A percentile compares a stretch with the other conserved stretches of the same genome.
phyloP scores from a whole-genome alignment of 108 stramenopile species.

The Cyclotella atomus region DNA sequence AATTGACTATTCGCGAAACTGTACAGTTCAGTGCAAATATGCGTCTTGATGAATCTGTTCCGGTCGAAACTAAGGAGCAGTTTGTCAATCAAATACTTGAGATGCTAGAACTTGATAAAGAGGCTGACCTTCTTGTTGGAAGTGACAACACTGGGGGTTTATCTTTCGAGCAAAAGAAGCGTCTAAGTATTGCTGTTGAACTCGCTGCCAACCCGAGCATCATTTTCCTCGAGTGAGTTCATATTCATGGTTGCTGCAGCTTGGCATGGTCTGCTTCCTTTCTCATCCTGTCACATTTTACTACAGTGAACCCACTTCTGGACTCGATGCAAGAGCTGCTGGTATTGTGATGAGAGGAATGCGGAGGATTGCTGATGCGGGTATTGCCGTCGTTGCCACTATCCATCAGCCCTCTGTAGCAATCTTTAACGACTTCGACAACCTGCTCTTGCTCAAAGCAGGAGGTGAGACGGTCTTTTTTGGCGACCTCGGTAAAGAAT shows the following conservation, averaged over 20 bases:
- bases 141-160: slow-evolving; percentile 50
- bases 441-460: slow-evolving; percentile 73
- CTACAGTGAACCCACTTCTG: slow-evolving; percentile 38
- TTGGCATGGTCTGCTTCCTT: no score
- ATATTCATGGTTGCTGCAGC: no score
- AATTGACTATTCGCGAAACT: slow-evolving; percentile 83
- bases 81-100: slow-evolving; percentile 74
- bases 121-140: slow-evolving; percentile 69
- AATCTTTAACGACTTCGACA: slow-evolving; percentile 81
- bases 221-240: slow-evolving; percentile 44
- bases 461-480: slow-evolving; percentile 88
- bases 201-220: slow-evolving; percentile 58
- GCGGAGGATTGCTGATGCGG: slow-evolving; percentile 63
- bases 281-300: no score
- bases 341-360: slow-evolving; percentile 63
- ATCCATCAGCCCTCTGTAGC: slow-evolving; percentile 89
- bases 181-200: slow-evolving; percentile 79
- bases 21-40: slow-evolving; percentile 85
- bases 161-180: slow-evolving; percentile 77
- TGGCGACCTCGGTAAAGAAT: slow-evolving; percentile 76
- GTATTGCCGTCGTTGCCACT: slow-evolving; percentile 73
- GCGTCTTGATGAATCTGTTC: slow-evolving; percentile 70
- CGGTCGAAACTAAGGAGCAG: slow-evolving; percentile 42
- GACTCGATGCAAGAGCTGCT: slow-evolving; percentile 71
- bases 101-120: slow-evolving; percentile 63